These are phyloP conservation scores for Ganoderma sp. DNA, from an alignment of 1,284 basidiomycete species.

Conservation along the genomic window DNA sequence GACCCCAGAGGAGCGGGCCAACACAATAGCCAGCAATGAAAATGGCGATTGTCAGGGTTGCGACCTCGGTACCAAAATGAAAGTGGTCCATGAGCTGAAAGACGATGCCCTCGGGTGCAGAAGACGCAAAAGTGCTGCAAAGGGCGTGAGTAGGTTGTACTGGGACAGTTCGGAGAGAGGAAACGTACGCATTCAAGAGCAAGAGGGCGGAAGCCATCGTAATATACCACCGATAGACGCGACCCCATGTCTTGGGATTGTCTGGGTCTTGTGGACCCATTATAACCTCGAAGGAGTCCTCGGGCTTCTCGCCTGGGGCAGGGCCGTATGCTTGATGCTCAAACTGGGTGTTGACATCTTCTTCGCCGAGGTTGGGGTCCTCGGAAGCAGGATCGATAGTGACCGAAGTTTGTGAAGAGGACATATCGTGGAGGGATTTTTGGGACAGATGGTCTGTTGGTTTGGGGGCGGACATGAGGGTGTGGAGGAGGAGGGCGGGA, in stretches of 20 bases:
- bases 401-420: conserved; percentile 11
- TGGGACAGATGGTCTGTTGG: not conserved
- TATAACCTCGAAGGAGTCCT: conserved; percentile 48
- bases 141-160: conserved; percentile 21
- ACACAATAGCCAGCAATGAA: conserved; percentile 55
- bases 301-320: conserved; percentile 37
- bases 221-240: conserved; percentile 64
- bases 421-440: not conserved
- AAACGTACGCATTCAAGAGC: conserved; percentile 69
- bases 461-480: not conserved
- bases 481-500: not conserved
- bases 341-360: conserved; percentile 39
- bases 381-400: not conserved
- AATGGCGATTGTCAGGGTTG: conserved; percentile 46
- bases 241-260: conserved; percentile 66
- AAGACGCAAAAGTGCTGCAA: conserved; percentile 63
- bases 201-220: conserved; percentile 65
- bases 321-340: conserved; percentile 38
- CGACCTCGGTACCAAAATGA: conserved; percentile 56
- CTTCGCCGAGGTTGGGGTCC: conserved; percentile 32
- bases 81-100: conserved; percentile 57
- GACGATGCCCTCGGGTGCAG: conserved; percentile 58
- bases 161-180: not conserved
- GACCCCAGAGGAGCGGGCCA: conserved; percentile 72
- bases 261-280: conserved; percentile 48